Evolutionary conservation across 805 yeast species (phyloP).

Genomic region (Candida odintsovae): DNA sequence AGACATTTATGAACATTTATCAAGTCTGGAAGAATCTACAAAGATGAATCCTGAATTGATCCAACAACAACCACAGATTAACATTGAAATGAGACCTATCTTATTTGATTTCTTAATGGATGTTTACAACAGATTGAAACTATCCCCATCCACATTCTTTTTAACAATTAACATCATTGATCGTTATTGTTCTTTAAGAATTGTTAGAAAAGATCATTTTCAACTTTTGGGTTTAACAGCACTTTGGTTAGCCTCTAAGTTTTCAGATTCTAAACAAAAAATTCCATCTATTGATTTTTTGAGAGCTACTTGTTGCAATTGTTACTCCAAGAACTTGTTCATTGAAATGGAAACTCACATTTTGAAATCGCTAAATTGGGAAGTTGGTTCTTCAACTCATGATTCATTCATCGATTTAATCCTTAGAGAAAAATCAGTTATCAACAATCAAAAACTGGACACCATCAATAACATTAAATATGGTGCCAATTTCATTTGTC

Average conservation of each 20-base stretch:
- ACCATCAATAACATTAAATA: slow-evolving; percentile 43
- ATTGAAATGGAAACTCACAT: slow-evolving; percentile 67
- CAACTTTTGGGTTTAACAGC: slow-evolving; percentile 85
- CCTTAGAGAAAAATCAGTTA: slow-evolving; percentile 31
- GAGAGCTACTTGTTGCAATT: slow-evolving; percentile 51
- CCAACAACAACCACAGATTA: slow-evolving; percentile 35
- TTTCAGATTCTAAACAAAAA: slow-evolving; percentile 61
- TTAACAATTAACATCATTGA: slow-evolving; percentile 71
- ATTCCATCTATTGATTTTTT: slow-evolving; percentile 49
- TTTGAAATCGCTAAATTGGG: slow-evolving; percentile 60
- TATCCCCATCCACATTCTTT: slow-evolving; percentile 60
- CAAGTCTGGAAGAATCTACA: slow-evolving; percentile 27
- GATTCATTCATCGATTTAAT: slow-evolving; percentile 59
- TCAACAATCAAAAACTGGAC: slow-evolving; percentile 20
- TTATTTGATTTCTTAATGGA: slow-evolving; percentile 80
- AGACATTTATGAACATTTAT: slow-evolving; percentile 33
- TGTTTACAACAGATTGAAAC: slow-evolving; percentile 54
- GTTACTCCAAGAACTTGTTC: slow-evolving; percentile 50
- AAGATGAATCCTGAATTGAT: slow-evolving; percentile 25
- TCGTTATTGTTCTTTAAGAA: slow-evolving; percentile 77
- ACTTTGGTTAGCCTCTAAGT: slow-evolving; percentile 84
- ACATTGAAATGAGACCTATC: slow-evolving; percentile 59
- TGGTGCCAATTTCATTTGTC: slow-evolving; percentile 59
- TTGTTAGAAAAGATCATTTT: slow-evolving; percentile 74
- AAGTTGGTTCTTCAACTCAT: slow-evolving; percentile 52